A percentile compares a stretch with the other conserved stretches of the same genome.
These are phyloP conservation scores for Yarrowia divulgata DNA, from an alignment of 805 yeast genomes.

Conservation along the genomic window DNA sequence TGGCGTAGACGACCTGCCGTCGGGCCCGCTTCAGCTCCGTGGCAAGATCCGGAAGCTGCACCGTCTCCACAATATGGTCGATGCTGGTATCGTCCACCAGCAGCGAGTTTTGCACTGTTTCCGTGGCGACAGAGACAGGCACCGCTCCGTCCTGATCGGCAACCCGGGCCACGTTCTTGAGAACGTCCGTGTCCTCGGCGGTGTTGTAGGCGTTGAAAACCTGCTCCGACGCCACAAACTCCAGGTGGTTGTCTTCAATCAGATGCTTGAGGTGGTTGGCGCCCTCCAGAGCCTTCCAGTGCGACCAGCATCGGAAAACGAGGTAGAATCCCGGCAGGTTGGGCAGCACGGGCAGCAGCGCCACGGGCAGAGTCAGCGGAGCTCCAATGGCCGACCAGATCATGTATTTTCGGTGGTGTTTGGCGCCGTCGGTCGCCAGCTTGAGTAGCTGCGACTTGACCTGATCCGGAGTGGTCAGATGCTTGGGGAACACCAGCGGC, in stretches of 20 bases:
- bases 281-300: conserved; percentile 78
- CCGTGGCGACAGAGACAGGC: not conserved
- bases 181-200: conserved; percentile 47
- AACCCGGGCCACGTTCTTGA: conserved; percentile 1
- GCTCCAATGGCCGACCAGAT: conserved; percentile 62
- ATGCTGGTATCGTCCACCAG: conserved; percentile 58
- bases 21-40: conserved; percentile 46
- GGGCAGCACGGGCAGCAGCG: conserved; percentile 83
- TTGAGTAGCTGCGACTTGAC: conserved; percentile 54
- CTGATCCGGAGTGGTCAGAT: conserved; percentile 48
- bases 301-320: conserved; percentile 81
- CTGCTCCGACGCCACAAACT: conserved; percentile 39
- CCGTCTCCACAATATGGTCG: conserved; percentile 55
- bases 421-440: conserved; percentile 56
- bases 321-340: conserved; percentile 91
- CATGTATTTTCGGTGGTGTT: conserved; percentile 64
- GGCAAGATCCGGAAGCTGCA: conserved; percentile 51
- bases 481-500: conserved; percentile 59
- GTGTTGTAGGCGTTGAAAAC: conserved; percentile 45
- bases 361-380: conserved; percentile 82
- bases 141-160: not conserved
- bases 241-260: conserved; percentile 55
- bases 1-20: conserved; percentile 43
- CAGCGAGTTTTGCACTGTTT: conserved; percentile 32
- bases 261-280: conserved; percentile 70